phyloP scores from a whole-genome alignment of 805 yeast species.

The Pichia nakasei region DNA sequence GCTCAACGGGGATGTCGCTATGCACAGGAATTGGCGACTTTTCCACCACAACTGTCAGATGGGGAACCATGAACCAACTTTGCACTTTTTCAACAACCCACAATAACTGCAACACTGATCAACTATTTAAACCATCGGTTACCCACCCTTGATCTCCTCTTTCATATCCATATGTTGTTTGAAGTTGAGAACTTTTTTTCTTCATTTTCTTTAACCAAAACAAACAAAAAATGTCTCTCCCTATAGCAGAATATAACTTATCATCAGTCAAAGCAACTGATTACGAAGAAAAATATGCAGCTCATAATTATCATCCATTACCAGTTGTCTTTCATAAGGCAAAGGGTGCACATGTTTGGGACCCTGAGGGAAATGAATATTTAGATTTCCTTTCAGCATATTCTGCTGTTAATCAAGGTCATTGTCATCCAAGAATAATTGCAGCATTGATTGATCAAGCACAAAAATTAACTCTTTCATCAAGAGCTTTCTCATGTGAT shows the following conservation, averaged over 20 bases:
- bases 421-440: slow-evolving; percentile 90
- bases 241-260: slow-evolving; percentile 34
- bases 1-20: neutral
- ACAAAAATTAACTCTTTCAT: slow-evolving; percentile 69
- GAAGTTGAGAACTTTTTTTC: too few relatives aligned
- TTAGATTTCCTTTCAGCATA: slow-evolving; percentile 90
- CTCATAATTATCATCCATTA: slow-evolving; percentile 94
- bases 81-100: too few relatives aligned
- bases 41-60: slow-evolving; percentile 9
- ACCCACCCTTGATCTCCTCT: neutral
- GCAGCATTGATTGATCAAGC: slow-evolving; percentile 85
- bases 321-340: slow-evolving; percentile 91
- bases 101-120: too few relatives aligned
- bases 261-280: slow-evolving; percentile 58
- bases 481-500: slow-evolving; percentile 79
- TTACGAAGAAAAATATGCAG: slow-evolving; percentile 75
- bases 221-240: neutral
- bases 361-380: slow-evolving; percentile 93
- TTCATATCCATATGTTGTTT: neutral
- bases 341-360: slow-evolving; percentile 91
- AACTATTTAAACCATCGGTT: too few relatives aligned
- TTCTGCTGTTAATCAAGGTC: slow-evolving; percentile 97
- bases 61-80: neutral
- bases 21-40: slow-evolving; percentile 11
- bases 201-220: neutral